These are phyloP conservation scores for Globisporangium yorkense DNA, from an alignment of 352 stramenopile genomes.

Conservation along the genomic window DNA sequence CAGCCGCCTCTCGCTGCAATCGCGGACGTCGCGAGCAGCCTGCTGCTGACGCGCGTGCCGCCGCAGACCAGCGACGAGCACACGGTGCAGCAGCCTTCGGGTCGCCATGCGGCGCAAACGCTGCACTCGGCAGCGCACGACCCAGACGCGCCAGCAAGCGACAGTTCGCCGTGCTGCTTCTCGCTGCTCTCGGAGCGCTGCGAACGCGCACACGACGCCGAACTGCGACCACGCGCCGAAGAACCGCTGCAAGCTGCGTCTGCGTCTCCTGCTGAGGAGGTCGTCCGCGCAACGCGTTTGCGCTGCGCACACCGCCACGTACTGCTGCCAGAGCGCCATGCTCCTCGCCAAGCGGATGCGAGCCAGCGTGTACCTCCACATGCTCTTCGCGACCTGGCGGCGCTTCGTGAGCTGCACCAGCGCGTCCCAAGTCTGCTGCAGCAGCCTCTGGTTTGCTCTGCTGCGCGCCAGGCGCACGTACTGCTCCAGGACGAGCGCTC, in stretches of 20 bases:
- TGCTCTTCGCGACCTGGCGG: conserved; percentile 13
- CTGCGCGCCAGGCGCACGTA: not conserved
- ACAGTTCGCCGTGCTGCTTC: not conserved
- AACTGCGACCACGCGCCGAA: conserved; percentile 10
- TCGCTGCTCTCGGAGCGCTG: conserved; percentile 1
- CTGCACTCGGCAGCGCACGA: not conserved
- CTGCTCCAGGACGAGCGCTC: conserved; percentile 1
- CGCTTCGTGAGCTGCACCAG: conserved; percentile 18
- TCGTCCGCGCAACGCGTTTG: not conserved
- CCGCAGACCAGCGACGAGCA: conserved; percentile 6
- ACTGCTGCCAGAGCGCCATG: conserved; percentile 6
- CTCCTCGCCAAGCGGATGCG: conserved; percentile 5
- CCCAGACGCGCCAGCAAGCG: conserved; percentile 3
- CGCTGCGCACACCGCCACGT: not conserved
- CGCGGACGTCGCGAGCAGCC: not conserved
- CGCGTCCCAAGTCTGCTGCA: conserved; percentile 6
- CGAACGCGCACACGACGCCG: conserved; percentile 2
- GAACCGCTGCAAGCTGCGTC: not conserved
- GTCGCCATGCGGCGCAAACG: not conserved
- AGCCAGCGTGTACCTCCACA: conserved; percentile 16
- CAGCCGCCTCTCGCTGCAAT: not conserved
- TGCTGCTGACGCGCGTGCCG: not conserved
- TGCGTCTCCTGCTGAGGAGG: not conserved
- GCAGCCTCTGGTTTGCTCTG: not conserved
- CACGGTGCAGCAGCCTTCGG: not conserved